Evolutionary conservation across 1,139 yeast genomes (phyloP).

Genomic region (Nadsonia commutata): DNA sequence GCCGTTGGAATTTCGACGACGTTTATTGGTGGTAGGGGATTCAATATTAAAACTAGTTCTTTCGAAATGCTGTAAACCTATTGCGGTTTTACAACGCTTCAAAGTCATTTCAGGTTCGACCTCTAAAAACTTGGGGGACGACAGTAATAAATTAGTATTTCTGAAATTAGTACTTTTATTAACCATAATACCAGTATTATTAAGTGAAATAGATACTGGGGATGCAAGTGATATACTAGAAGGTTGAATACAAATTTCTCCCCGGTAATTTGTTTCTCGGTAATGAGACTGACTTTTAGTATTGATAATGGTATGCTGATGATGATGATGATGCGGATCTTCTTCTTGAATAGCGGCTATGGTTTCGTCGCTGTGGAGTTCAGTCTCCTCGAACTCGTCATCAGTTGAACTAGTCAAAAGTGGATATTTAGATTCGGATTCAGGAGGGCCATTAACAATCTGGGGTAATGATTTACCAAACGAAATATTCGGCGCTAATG

Average conservation of each 20-base stretch:
- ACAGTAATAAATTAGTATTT: too few relatives aligned
- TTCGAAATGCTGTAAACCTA: slow-evolving; percentile 21
- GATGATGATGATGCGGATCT: slow-evolving; percentile 4
- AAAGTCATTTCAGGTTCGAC: slow-evolving; percentile 10
- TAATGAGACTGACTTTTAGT: too few relatives aligned
- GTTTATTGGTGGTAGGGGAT: neutral
- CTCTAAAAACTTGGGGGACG: too few relatives aligned
- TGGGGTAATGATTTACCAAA: slow-evolving; percentile 3
- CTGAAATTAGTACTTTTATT: too few relatives aligned
- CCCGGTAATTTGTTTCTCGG: too few relatives aligned
- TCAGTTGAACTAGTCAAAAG: slow-evolving; percentile 11
- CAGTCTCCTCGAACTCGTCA: slow-evolving; percentile 14
- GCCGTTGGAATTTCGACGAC: neutral
- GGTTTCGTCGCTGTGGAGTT: slow-evolving; percentile 1
- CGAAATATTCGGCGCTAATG: too few relatives aligned
- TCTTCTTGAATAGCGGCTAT: slow-evolving; percentile 10
- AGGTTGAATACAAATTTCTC: too few relatives aligned
- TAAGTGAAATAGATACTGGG: too few relatives aligned
- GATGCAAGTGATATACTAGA: too few relatives aligned
- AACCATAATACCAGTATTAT: too few relatives aligned
- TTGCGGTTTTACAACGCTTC: slow-evolving; percentile 23
- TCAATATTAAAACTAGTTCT: neutral
- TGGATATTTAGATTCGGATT: neutral
- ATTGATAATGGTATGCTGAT: slow-evolving; percentile 7
- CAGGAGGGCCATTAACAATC: slow-evolving; percentile 1